A percentile compares a stretch with the other conserved stretches of the same genome.
Conservation (phyloP, 2,329 filamentous ascomycete species). For the Eurotiales sp. region DNA sequence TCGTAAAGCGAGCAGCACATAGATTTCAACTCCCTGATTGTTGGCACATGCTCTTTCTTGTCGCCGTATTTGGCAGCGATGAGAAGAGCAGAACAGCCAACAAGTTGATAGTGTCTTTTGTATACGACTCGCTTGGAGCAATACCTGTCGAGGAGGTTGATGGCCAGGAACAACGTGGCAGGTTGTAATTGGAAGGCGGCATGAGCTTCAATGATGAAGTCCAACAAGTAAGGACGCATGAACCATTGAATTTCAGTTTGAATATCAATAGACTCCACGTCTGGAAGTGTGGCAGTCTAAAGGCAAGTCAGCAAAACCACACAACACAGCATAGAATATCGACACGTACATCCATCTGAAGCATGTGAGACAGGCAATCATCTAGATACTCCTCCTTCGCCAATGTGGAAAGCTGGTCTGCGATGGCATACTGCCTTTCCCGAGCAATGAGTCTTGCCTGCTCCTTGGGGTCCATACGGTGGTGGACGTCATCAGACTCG, state of each 20-base stretch:
- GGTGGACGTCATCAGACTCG: slow-evolving; percentile 53
- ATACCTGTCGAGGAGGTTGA: slow-evolving; percentile 96
- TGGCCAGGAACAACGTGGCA: slow-evolving; percentile 90
- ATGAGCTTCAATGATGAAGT: slow-evolving; percentile 97
- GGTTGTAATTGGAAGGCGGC: slow-evolving; percentile 90
- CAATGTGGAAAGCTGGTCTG: slow-evolving; percentile 78
- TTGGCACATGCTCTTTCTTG: slow-evolving; percentile 97
- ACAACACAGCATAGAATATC: neutral
- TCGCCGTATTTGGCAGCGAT: slow-evolving; percentile 99
- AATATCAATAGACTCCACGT: slow-evolving; percentile 97
- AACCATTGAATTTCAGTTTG: slow-evolving; percentile 99
- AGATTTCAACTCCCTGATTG: slow-evolving; percentile 93
- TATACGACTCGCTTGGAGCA: slow-evolving; percentile 97
- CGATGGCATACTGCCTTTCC: slow-evolving; percentile 81
- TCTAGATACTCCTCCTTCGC: slow-evolving; percentile 90
- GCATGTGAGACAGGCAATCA: slow-evolving; percentile 91
- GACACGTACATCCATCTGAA: slow-evolving; percentile 74
- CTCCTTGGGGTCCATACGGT: slow-evolving; percentile 66
- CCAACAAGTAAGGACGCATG: slow-evolving; percentile 96
- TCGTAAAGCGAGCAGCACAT: slow-evolving; percentile 99
- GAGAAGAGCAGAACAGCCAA: slow-evolving; percentile 90
- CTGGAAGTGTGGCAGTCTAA: slow-evolving; percentile 79
- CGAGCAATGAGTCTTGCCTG: slow-evolving; percentile 73
- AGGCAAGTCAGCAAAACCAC: slow-evolving; percentile 15
- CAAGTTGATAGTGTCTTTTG: slow-evolving; percentile 97